Conservation (phyloP, 2,329 filamentous ascomycete species). For the Hirsutella thompsonii region DNA sequence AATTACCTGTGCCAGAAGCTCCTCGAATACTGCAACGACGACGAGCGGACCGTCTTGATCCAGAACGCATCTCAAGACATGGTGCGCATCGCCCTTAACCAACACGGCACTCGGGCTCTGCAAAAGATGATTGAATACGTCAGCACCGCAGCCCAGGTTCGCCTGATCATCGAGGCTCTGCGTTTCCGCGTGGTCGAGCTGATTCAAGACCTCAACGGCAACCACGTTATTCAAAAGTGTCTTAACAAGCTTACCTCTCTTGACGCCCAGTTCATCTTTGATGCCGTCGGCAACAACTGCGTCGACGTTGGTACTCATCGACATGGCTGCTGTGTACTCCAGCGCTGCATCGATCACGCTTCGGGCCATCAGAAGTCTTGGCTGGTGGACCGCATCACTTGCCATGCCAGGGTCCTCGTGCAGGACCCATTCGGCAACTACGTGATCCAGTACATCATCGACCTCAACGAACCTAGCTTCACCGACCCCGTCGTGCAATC, state of each 20-base stretch:
- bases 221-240: slow-evolving; percentile 98
- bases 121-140: slow-evolving; percentile 99
- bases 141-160: slow-evolving; percentile 70
- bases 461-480: slow-evolving; percentile 76
- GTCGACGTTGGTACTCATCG: slow-evolving; percentile 90
- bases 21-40: slow-evolving; percentile 86
- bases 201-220: slow-evolving; percentile 95
- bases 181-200: slow-evolving; percentile 78
- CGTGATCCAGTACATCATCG: slow-evolving; percentile 96
- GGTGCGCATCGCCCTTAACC: slow-evolving; percentile 88
- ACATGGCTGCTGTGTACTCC: slow-evolving; percentile 93
- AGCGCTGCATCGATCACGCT: slow-evolving; percentile 96
- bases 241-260: slow-evolving; percentile 79
- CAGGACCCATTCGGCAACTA: slow-evolving; percentile 98
- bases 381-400: slow-evolving; percentile 77
- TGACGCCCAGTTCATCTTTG: slow-evolving; percentile 93
- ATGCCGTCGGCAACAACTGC: slow-evolving; percentile 78
- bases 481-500: slow-evolving; percentile 77
- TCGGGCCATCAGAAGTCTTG: slow-evolving; percentile 78
- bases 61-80: slow-evolving; percentile 79
- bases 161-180: slow-evolving; percentile 77
- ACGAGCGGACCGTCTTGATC: slow-evolving; percentile 86
- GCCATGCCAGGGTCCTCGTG: slow-evolving; percentile 76
- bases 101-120: slow-evolving; percentile 88
- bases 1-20: slow-evolving; percentile 99